Evolutionary conservation across 768 basidiomycete genomes (phyloP).

Genomic region (Lactarius hatsudake): DNA sequence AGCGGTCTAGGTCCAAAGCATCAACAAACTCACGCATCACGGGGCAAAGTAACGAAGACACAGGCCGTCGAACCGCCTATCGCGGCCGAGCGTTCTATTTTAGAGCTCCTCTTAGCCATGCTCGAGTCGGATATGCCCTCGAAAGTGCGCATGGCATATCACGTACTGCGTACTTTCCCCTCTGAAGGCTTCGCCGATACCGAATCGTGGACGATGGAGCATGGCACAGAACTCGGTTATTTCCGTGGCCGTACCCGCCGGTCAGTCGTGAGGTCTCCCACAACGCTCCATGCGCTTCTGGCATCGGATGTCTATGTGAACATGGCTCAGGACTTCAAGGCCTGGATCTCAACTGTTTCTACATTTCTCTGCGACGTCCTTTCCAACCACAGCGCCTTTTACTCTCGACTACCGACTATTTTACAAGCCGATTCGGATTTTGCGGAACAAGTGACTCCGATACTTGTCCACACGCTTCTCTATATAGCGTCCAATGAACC

Average conservation of each 20-base stretch:
- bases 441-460: constrained; percentile 66
- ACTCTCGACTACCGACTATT: constrained; percentile 61
- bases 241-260: constrained; percentile 30
- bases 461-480: constrained; percentile 71
- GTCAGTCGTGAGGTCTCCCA: constrained; percentile 29
- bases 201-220: constrained; percentile 22
- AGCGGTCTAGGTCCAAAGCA: constrained; percentile 40
- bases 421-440: constrained; percentile 54
- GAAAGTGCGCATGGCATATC: constrained; percentile 26
- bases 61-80: constrained; percentile 36
- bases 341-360: constrained; percentile 63
- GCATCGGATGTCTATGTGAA: constrained; percentile 37
- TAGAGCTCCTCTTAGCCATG: constrained; percentile 26
- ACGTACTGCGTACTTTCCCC: constrained; percentile 21
- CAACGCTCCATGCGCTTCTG: constrained; percentile 42
- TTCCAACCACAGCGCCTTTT: constrained; percentile 57
- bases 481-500: constrained; percentile 28
- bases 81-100: constrained; percentile 18
- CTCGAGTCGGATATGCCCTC: constrained; percentile 24
- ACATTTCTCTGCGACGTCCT: constrained; percentile 57
- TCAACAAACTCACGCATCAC: constrained; percentile 32
- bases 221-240: constrained; percentile 29
- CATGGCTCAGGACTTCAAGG: constrained; percentile 47
- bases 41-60: constrained; percentile 11
- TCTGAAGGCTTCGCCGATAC: constrained; percentile 20